Percentiles rank a stretch among this genome's conserved stretches.
Evolutionary conservation across 2,329 filamentous ascomycete species (phyloP).

Genomic region (Sarocladiaceae sp.): DNA sequence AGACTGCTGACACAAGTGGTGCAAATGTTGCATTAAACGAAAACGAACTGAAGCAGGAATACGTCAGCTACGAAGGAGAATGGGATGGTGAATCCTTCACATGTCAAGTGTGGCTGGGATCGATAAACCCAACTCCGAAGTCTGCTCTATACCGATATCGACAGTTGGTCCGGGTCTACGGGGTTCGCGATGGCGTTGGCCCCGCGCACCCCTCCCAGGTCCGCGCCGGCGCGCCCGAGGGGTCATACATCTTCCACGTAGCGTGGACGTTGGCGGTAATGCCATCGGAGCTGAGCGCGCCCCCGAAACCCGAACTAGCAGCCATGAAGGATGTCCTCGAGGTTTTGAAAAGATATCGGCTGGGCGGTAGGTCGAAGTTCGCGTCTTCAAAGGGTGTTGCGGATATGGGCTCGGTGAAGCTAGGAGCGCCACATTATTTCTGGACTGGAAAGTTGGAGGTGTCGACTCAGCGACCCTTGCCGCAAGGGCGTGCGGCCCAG

Average conservation of each 20-base stretch:
- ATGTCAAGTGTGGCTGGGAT: slow-evolving; percentile 43
- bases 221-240: slow-evolving; percentile 42
- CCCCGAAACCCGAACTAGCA: slow-evolving; percentile 24
- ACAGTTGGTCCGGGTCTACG: slow-evolving; percentile 33
- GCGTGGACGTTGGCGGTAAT: slow-evolving; percentile 50
- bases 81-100: slow-evolving; percentile 22
- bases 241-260: slow-evolving; percentile 41
- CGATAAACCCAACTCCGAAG: slow-evolving; percentile 25
- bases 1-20: slow-evolving; percentile 11
- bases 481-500: slow-evolving; percentile 3
- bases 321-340: slow-evolving; percentile 40
- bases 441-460: slow-evolving; percentile 38
- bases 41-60: slow-evolving; percentile 16
- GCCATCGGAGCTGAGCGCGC: slow-evolving; percentile 25
- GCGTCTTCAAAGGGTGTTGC: slow-evolving; percentile 14
- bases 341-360: slow-evolving; percentile 36
- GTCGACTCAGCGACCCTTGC: slow-evolving; percentile 11
- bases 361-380: slow-evolving; percentile 25
- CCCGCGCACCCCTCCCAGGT: slow-evolving; percentile 47
- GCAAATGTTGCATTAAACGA: slow-evolving; percentile 5
- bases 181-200: slow-evolving; percentile 32
- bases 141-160: slow-evolving; percentile 44
- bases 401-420: slow-evolving; percentile 10
- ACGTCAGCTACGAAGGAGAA: slow-evolving; percentile 18
- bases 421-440: slow-evolving; percentile 27